Conservation (phyloP, 768 basidiomycete genomes). For the Candolleomyces efflorescens region DNA sequence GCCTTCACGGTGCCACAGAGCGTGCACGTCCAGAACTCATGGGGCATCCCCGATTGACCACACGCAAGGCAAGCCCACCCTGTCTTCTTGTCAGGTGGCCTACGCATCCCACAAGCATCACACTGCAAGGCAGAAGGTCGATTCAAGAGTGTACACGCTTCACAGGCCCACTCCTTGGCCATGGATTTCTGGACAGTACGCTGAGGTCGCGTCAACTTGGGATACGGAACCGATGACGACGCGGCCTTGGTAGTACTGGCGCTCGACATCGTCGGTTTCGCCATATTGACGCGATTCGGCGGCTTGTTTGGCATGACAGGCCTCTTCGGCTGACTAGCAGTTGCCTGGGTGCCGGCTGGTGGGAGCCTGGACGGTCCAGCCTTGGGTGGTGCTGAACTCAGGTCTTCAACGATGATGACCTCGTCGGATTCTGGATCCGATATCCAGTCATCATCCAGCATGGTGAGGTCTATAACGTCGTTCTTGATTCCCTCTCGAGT, state of each 20-base stretch:
- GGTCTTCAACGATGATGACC: constrained; percentile 26
- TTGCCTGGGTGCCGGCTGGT: neutral
- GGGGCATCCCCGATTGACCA: constrained; percentile 55
- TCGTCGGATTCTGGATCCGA: constrained; percentile 28
- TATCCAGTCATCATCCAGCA: constrained; percentile 17
- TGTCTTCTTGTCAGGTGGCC: constrained; percentile 23
- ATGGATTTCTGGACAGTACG: neutral
- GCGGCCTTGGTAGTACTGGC: neutral
- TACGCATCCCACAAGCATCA: constrained; percentile 47
- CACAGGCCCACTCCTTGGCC: constrained; percentile 46
- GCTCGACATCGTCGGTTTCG: neutral
- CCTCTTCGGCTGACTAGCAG: neutral
- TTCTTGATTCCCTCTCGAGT: constrained; percentile 59
- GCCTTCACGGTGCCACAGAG: constrained; percentile 67
- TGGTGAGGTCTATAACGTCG: constrained; percentile 58
- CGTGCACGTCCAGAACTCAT: constrained; percentile 70
- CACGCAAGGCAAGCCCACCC: constrained; percentile 70
- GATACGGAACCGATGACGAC: too few relatives aligned
- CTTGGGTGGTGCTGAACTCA: constrained; percentile 9
- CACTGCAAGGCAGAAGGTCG: constrained; percentile 45
- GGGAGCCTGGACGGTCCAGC: neutral
- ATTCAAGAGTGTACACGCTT: constrained; percentile 67
- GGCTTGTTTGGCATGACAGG: neutral
- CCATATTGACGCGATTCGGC: neutral
- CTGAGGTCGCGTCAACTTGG: neutral